Evolutionary conservation across 2,329 filamentous ascomycete genomes (phyloP), one percentile per base, ranked within the genome.

Genomic region (Nemania sp.): DNA sequence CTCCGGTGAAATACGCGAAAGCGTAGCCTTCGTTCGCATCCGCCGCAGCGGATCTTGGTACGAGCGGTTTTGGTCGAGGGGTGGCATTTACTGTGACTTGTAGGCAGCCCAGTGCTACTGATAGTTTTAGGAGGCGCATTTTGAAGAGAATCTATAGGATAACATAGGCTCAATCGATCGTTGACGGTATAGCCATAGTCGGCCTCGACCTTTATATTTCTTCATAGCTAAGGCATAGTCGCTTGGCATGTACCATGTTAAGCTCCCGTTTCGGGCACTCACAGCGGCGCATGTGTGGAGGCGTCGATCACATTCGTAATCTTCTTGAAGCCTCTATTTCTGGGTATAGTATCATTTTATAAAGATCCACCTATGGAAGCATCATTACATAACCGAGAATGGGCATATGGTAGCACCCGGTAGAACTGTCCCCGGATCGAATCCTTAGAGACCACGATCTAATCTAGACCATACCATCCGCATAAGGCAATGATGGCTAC

Each of bases 1-100:
- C 74, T 7, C 72, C 74, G 0, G 76, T 80, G 60, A 81, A 81
- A 60, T 81, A 82, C 0, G 75, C 72, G 54, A 81, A 81, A 0
- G 75, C 75, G 54, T 81, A 81, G 5, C 75, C 78, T 39, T 76
- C 72, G 24, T 59, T 56, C 9, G 47, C n/a, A 17, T 51, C 61
- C 19, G 40, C 48, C 22, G 50, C 24, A 3, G 44, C 20, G 12
- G 50, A 45, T 28, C 37, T 45, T 2, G 54, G 56, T 5, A 43
- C 44, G 7, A 53, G 54, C 9, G 46, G 36, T 39, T 47, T 45
- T n/a, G 52, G 46, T 5, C 47, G 57, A 14, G 57, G 57, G 19
- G 58, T 37, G 26, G 30, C 33, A 17, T 37, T 42, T 2, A 52
- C 52, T 9, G 33, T 31, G 22, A 20, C 52, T 2, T 47, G 45